phyloP scores from a whole-genome alignment of 345 rosid species.

The Pugionium cornutum region DNA sequence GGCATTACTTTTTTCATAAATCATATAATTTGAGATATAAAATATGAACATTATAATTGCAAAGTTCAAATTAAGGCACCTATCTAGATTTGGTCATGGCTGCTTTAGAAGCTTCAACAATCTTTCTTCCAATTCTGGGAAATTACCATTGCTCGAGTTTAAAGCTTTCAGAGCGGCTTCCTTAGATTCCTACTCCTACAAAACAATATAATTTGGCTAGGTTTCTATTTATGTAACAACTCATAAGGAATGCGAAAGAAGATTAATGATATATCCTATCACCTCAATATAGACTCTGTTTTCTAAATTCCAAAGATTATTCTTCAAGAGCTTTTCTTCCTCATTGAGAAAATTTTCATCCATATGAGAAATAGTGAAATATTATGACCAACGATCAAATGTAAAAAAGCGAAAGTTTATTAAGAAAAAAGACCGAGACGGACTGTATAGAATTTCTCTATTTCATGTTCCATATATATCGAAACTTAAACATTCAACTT shows the following conservation, averaged over 20 bases:
- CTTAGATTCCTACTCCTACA: slow-evolving; percentile 93
- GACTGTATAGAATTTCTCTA: background rate
- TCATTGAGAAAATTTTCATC: slow-evolving; percentile 76
- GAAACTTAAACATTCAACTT: slow-evolving; percentile 1
- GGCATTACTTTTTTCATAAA: background rate
- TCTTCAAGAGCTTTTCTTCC: slow-evolving; percentile 64
- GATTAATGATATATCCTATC: slow-evolving; percentile 25
- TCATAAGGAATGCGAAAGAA: slow-evolving; percentile 6
- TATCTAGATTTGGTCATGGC: slow-evolving; percentile 62
- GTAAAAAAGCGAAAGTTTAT: slow-evolving; percentile 20
- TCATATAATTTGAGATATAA: slow-evolving; percentile 28
- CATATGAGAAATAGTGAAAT: slow-evolving; percentile 48
- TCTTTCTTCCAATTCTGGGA: slow-evolving; percentile 53
- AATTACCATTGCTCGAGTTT: slow-evolving; percentile 51
- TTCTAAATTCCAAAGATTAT: slow-evolving; percentile 79
- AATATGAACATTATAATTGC: background rate
- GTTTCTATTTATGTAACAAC: slow-evolving; percentile 10
- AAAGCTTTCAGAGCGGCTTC: slow-evolving; percentile 67
- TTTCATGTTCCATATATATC: slow-evolving; percentile 3
- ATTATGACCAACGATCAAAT: slow-evolving; percentile 25
- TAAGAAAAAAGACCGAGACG: background rate
- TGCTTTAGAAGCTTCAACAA: slow-evolving; percentile 61
- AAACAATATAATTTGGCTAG: slow-evolving; percentile 4
- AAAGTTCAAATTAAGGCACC: slow-evolving; percentile 56
- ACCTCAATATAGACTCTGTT: slow-evolving; percentile 88